Conservation (phyloP, 176 grass and related monocot genomes). For the Neostapfia colusana region DNA sequence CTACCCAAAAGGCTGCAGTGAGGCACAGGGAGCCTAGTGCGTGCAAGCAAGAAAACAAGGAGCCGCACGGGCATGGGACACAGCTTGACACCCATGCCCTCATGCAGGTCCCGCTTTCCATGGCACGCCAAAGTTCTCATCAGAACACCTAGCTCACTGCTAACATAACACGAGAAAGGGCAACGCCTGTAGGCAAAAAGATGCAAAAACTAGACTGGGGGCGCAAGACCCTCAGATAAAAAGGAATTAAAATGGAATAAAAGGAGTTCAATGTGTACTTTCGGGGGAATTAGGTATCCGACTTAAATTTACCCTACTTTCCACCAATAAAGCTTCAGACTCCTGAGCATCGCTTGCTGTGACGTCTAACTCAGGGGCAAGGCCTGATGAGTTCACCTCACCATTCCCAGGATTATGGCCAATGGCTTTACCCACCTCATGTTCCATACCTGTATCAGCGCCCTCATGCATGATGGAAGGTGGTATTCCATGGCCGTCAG, state of each 20-base stretch:
- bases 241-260: conserved; percentile 66
- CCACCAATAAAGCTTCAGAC: conserved; percentile 62
- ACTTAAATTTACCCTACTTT: conserved; percentile 83
- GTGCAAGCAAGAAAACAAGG: conserved; percentile 18
- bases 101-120: conserved; percentile 29
- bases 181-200: conserved; percentile 33
- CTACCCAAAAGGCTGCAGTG: not conserved
- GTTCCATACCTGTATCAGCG: conserved; percentile 44
- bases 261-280: conserved; percentile 99
- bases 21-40: not conserved
- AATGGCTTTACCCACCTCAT: conserved; percentile 22
- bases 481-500: conserved; percentile 7
- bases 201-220: conserved; percentile 43
- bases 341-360: conserved; percentile 46
- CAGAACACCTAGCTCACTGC: conserved; percentile 23
- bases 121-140: conserved; percentile 17
- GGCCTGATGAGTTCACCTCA: conserved; percentile 28
- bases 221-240: conserved; percentile 48
- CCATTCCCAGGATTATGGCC: conserved; percentile 29
- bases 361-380: conserved; percentile 44
- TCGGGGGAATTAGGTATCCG: conserved; percentile 96
- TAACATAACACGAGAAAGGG: conserved; percentile 35
- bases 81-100: conserved; percentile 26
- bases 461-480: conserved; percentile 18
- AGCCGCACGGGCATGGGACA: not conserved